These are phyloP conservation scores for Aspergillus sp. DNA, from an alignment of 2,329 filamentous ascomycete genomes.

Conservation along the genomic window DNA sequence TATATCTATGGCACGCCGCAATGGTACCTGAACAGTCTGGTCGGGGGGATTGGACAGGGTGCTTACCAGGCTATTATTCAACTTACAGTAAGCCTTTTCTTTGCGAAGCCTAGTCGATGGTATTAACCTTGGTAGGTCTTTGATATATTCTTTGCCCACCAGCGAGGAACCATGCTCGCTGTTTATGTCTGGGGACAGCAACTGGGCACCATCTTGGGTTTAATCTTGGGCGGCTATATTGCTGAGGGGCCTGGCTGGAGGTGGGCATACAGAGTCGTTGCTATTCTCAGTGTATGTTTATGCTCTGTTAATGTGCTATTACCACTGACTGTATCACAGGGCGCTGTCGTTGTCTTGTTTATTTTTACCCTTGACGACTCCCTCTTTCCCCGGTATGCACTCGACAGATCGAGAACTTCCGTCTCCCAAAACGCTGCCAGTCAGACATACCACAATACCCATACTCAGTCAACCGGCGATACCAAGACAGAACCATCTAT, in stretches of 20 bases:
- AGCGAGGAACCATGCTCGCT: conserved; percentile 38
- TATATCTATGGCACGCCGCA: conserved; percentile 26
- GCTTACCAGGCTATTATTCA: conserved; percentile 43
- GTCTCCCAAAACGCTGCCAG: not conserved
- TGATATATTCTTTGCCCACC: conserved; percentile 42
- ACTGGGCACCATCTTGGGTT: conserved; percentile 38
- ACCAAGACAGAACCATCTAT: not conserved
- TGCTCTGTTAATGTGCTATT: not conserved
- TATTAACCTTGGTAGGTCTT: conserved; percentile 27
- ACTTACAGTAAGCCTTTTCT: conserved; percentile 28
- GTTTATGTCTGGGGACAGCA: conserved; percentile 44
- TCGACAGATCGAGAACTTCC: conserved; percentile 10
- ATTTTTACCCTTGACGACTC: conserved; percentile 39
- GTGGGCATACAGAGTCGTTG: conserved; percentile 35
- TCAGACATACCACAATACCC: too few species aligned
- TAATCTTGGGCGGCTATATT: conserved; percentile 40
- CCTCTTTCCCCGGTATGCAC: conserved; percentile 36
- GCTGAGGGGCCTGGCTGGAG: conserved; percentile 37
- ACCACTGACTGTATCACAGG: conserved; percentile 10
- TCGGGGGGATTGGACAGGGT: not conserved
- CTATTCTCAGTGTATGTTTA: conserved; percentile 26
- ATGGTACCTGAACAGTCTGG: conserved; percentile 33
- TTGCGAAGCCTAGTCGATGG: too few species aligned
- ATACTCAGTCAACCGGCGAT: not conserved
- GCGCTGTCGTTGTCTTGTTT: conserved; percentile 25